These are phyloP conservation scores for Pseudocercospora vitis DNA, from an alignment of 2,329 filamentous ascomycete species.

Conservation along the genomic window DNA sequence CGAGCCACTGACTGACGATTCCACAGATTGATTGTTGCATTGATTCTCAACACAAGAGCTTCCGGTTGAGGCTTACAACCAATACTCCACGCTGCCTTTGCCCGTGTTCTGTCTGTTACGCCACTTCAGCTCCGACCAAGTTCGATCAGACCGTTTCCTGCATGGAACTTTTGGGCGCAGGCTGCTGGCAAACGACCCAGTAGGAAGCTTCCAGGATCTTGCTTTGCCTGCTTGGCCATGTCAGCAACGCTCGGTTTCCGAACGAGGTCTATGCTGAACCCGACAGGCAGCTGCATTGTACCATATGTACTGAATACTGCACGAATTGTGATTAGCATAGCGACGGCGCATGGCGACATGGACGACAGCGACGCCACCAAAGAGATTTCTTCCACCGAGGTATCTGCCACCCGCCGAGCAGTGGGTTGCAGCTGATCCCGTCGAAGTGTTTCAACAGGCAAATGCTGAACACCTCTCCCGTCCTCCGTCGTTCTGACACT, in stretches of 20 bases:
- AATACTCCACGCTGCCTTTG: background rate
- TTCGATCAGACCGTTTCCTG: background rate
- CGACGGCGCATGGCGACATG: background rate
- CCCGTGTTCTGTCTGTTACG: background rate
- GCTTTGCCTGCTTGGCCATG: constrained; percentile 3
- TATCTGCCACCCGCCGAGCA: too few species aligned
- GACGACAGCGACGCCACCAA: background rate
- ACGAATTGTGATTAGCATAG: constrained; percentile 4
- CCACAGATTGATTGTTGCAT: constrained; percentile 79
- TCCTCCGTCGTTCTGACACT: too few species aligned
- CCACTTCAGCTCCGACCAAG: background rate
- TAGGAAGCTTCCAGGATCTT: constrained; percentile 1
- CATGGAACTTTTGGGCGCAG: constrained; percentile 3
- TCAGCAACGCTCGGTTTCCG: background rate
- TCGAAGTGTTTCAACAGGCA: too few species aligned
- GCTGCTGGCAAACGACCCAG: constrained; percentile 1
- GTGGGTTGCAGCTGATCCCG: too few species aligned
- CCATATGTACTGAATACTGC: constrained; percentile 2
- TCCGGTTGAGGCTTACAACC: constrained; percentile 25
- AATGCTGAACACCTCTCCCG: too few species aligned
- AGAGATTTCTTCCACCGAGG: too few species aligned
- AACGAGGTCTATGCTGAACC: background rate
- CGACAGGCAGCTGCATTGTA: constrained; percentile 1
- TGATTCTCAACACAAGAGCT: constrained; percentile 77
- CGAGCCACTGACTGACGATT: background rate